A percentile compares a stretch with the other conserved stretches of the same genome.
phyloP scores from a whole-genome alignment of 2,329 filamentous ascomycete genomes.

The Aspergillus costaricaensis region DNA sequence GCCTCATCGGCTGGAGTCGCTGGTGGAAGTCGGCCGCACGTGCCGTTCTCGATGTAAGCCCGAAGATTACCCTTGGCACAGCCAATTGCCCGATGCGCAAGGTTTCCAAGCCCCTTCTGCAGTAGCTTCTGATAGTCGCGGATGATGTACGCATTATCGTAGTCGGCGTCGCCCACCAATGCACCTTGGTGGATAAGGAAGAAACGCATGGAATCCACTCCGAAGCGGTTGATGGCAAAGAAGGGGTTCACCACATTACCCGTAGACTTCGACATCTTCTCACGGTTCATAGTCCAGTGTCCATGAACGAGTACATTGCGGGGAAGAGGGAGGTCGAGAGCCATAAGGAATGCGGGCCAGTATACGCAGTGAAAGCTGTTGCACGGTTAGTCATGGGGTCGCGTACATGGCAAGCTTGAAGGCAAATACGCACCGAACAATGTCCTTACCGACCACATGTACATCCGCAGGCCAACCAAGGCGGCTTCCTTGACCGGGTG shows the following conservation, averaged over 20 bases:
- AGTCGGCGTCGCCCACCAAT: slow-evolving; percentile 76
- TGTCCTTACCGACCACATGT: slow-evolving; percentile 95
- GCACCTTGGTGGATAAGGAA: slow-evolving; percentile 82
- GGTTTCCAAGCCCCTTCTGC: slow-evolving; percentile 76
- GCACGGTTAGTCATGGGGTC: slow-evolving; percentile 18
- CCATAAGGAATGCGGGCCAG: slow-evolving; percentile 95
- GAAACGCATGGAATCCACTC: slow-evolving; percentile 83
- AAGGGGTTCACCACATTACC: slow-evolving; percentile 96
- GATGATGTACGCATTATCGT: slow-evolving; percentile 76
- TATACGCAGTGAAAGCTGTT: slow-evolving; percentile 86
- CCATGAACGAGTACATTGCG: slow-evolving; percentile 82
- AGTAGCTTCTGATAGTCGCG: slow-evolving; percentile 77
- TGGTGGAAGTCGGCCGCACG: slow-evolving; percentile 30
- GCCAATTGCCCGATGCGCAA: slow-evolving; percentile 69
- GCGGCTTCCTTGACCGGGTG: slow-evolving; percentile 62
- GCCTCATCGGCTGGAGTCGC: slow-evolving; percentile 32
- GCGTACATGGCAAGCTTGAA: not conserved
- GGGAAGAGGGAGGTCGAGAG: slow-evolving; percentile 75
- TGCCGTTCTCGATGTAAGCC: slow-evolving; percentile 54
- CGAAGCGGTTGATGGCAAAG: slow-evolving; percentile 85
- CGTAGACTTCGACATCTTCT: slow-evolving; percentile 95
- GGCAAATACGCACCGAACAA: slow-evolving; percentile 61
- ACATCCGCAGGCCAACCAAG: slow-evolving; percentile 87
- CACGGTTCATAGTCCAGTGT: slow-evolving; percentile 89
- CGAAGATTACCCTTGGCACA: slow-evolving; percentile 69